Percentiles rank a stretch among this genome's conserved stretches.
Conservation (phyloP, 176 grass and related monocot species). For the Oryza nivara region DNA sequence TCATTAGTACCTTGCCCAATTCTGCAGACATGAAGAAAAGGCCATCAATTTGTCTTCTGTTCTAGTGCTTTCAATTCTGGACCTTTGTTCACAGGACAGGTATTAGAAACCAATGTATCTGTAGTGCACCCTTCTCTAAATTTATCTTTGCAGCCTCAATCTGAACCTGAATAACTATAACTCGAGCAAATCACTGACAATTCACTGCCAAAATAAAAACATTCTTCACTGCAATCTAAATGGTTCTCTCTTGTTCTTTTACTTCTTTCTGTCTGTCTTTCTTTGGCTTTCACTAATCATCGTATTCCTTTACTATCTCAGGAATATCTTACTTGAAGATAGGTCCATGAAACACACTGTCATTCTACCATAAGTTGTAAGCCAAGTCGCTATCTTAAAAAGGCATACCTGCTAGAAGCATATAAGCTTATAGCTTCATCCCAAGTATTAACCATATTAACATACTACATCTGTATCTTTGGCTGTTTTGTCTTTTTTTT, state of each 20-base stretch:
- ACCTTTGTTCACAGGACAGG: slow-evolving; percentile 31
- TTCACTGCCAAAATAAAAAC: slow-evolving; percentile 52
- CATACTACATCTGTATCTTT: slow-evolving; percentile 56
- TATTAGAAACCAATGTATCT: slow-evolving; percentile 39
- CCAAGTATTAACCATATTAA: slow-evolving; percentile 39
- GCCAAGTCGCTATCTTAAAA: slow-evolving; percentile 44
- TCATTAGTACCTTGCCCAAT: slow-evolving; percentile 9
- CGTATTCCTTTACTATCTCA: slow-evolving; percentile 36
- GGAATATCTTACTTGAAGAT: slow-evolving; percentile 48
- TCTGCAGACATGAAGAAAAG: neutral
- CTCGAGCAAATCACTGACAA: slow-evolving; percentile 45
- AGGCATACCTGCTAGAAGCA: neutral
- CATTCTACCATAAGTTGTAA: neutral
- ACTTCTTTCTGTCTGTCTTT: slow-evolving; percentile 29
- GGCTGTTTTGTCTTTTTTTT: slow-evolving; percentile 49
- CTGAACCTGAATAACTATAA: slow-evolving; percentile 44
- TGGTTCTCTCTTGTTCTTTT: slow-evolving; percentile 51
- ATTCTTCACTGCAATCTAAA: slow-evolving; percentile 50
- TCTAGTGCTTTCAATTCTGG: slow-evolving; percentile 36
- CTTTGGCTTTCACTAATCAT: neutral
- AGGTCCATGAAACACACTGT: neutral
- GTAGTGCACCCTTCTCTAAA: slow-evolving; percentile 39
- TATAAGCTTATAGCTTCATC: slow-evolving; percentile 40
- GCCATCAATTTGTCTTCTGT: slow-evolving; percentile 41
- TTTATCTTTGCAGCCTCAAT: slow-evolving; percentile 19